phyloP scores from a whole-genome alignment of 352 stramenopile genomes.

The Pelagophyceae sp. region DNA sequence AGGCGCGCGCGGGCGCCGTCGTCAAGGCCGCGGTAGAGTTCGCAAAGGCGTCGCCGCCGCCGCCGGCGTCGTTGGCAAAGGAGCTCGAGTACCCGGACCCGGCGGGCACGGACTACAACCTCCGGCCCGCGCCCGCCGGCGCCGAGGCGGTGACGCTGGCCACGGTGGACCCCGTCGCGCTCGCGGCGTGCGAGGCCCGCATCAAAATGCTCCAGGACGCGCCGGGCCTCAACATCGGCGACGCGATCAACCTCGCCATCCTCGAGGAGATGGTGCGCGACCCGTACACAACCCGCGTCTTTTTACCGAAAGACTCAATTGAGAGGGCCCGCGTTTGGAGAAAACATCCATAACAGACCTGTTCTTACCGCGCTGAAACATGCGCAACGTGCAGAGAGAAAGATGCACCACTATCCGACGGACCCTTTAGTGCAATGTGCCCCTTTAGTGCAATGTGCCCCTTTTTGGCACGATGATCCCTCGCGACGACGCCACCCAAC shows the following conservation, averaged over 20 bases:
- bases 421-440: too few species aligned
- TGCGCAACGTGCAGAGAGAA: too few species aligned
- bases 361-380: too few species aligned
- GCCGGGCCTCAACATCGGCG: conserved; percentile 69
- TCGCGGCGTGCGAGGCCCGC: conserved; percentile 50
- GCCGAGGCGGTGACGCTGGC: conserved; percentile 52
- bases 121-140: conserved; percentile 39
- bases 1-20: conserved; percentile 49
- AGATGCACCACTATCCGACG: too few species aligned
- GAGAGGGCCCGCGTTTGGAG: too few species aligned
- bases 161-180: conserved; percentile 49
- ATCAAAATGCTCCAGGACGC: conserved; percentile 49
- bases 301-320: too few species aligned
- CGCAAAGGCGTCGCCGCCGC: conserved; percentile 58
- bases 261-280: conserved; percentile 79
- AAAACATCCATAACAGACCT: too few species aligned
- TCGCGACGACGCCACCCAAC: too few species aligned
- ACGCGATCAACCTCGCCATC: conserved; percentile 76
- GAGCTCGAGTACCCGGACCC: conserved; percentile 71
- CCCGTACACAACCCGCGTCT: conserved; percentile 40
- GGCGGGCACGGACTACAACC: conserved; percentile 70
- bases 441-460: too few species aligned
- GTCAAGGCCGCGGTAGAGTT: conserved; percentile 67
- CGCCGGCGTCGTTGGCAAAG: conserved; percentile 66
- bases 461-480: too few species aligned